Percentiles rank a stretch among this genome's conserved stretches.
These are phyloP conservation scores for Eucommia ulmoides DNA, from an alignment of 257 asterid genomes.

Conservation along the genomic window DNA sequence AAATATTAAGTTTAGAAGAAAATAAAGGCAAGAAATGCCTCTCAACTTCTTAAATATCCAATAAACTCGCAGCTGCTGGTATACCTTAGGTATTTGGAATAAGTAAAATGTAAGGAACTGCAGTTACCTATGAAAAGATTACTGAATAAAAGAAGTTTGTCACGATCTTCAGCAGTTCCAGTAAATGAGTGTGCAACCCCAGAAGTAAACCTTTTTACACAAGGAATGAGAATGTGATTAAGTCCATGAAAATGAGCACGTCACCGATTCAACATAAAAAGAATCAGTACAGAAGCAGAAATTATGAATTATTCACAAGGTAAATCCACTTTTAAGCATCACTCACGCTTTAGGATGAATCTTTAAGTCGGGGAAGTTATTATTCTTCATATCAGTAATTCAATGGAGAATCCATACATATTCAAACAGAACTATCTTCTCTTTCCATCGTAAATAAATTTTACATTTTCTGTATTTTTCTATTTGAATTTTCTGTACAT, in stretches of 20 bases:
- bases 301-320: no score
- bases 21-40: not conserved
- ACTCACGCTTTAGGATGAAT: no score
- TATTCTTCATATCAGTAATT: no score
- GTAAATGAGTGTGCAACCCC: slow-evolving; percentile 96
- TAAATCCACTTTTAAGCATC: no score
- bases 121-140: slow-evolving; percentile 67
- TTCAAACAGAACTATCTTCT: no score
- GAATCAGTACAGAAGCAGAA: not conserved
- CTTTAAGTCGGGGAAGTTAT: no score
- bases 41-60: not conserved
- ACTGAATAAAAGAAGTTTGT: slow-evolving; percentile 56
- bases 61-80: slow-evolving; percentile 2
- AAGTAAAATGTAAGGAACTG: no score
- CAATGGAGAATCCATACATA: no score
- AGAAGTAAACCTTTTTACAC: slow-evolving; percentile 48
- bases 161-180: slow-evolving; percentile 78
- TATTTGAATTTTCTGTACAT: no score
- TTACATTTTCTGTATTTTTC: no score
- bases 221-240: slow-evolving; percentile 3
- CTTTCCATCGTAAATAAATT: no score
- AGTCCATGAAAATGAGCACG: slow-evolving; percentile 3
- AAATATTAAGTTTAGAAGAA: not conserved
- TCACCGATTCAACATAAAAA: not conserved
- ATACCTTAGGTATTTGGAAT: slow-evolving; percentile 11